Base-by-base conservation (phyloP, 2,329 filamentous ascomycete genomes). In the Venturia carpophila region DNA sequence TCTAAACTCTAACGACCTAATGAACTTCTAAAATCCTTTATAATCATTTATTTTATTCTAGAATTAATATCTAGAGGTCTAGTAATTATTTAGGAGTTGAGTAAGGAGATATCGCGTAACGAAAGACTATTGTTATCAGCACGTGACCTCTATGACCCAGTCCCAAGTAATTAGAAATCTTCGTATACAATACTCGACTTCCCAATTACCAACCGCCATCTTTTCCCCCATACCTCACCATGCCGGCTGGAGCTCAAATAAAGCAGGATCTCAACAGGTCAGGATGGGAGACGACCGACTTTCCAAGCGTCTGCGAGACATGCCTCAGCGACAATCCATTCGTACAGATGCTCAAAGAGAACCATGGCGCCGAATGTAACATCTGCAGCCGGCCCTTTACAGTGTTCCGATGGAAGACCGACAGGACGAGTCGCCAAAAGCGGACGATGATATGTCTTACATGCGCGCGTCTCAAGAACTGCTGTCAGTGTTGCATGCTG, bases 311-410 rank as follows among this genome's bases (percentile, higher is more conserved):
- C 42, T 94, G 85, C 80, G 94, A 99, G 78, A 92, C 87, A 73
- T 99, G 94, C 75, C 84, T 99, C 1, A 92, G 93, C 19, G 92
- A 96, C 68, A 97, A 97, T 72, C 93, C 93, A 1, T 99, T 96
- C 73, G 94, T 99, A 55, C 94, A 97, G 78, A 97, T 99, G 92
- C 83, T 99, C 67, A 99, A 99, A 78, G 92, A 97, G 74, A 93
- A 99, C 76, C 87, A 95, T 72, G 94, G 92, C 71, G 90, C 89
- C 68, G 78, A 79, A 76, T 84, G 82, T 77, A 84, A 85, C 73
- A 82, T 86, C 69, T 99, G 94, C 78, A 97, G 93, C 7, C 86
- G 94, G 67, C 94, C 94, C 0, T 99, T 97, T 73, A 97, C 94
- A 34, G 84, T 97, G 64, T 99, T 99, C 76, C 86, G 88, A 71